phyloP scores from a whole-genome alignment of 2,329 filamentous ascomycete genomes.

The Epichloe coenophiala region DNA sequence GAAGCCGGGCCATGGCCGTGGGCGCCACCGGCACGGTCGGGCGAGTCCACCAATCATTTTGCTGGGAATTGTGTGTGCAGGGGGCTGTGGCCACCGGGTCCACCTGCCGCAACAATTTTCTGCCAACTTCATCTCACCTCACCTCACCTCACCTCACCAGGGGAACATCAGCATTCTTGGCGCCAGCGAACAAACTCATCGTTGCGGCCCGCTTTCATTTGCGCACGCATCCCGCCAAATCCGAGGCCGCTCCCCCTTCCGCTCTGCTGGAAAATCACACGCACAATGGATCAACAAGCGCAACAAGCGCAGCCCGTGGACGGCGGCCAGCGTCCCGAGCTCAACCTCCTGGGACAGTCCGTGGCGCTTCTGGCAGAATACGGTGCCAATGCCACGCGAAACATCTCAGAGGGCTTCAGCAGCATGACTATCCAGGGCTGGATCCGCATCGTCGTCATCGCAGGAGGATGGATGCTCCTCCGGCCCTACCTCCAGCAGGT shows the following conservation, averaged over 20 bases:
- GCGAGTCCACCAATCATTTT: not conserved
- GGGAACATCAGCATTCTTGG: not conserved
- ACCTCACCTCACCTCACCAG: not conserved
- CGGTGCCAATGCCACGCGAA: slow-evolving; percentile 29
- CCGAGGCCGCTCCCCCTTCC: not conserved
- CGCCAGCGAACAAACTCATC: not conserved
- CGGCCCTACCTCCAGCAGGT: slow-evolving; percentile 62
- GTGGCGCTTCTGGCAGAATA: slow-evolving; percentile 20
- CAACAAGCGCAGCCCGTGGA: slow-evolving; percentile 9
- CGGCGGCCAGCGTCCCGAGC: slow-evolving; percentile 13
- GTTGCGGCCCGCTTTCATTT: not conserved
- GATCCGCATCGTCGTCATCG: slow-evolving; percentile 57
- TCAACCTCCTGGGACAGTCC: slow-evolving; percentile 22
- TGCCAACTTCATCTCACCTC: not conserved
- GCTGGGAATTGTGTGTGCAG: not conserved
- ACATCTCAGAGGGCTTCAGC: slow-evolving; percentile 34
- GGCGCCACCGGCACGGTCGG: not conserved
- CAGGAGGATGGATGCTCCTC: slow-evolving; percentile 60
- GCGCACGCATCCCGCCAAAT: not conserved
- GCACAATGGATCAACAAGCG: slow-evolving; percentile 11
- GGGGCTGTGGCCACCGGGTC: not conserved
- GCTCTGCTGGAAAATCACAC: not conserved
- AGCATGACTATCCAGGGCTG: slow-evolving; percentile 39
- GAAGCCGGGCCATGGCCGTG: not conserved
- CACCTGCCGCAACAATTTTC: slow-evolving; percentile 1